Evolutionary conservation across 352 stramenopile genomes (phyloP), one percentile per base, ranked within the genome.

Genomic region (Phytophthora lateralis): DNA sequence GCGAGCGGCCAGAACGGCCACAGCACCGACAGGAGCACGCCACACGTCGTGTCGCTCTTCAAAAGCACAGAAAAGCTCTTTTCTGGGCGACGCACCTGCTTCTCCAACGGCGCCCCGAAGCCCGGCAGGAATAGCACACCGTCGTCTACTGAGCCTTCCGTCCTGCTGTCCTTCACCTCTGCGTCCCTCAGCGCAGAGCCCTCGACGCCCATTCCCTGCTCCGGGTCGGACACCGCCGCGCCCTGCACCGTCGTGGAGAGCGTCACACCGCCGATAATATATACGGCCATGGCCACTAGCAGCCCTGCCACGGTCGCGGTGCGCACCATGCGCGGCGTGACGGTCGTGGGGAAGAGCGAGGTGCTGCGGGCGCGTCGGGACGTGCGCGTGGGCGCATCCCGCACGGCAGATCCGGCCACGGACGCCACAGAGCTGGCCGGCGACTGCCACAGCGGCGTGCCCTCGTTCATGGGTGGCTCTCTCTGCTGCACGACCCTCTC

Each of bases 71-170:
- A 26, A 30, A 62, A 42, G 24, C 17, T 47, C 49, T 53, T 37
- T 44, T 32, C 14, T 37, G 44, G 20, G 41, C 6, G 55, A 74
- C 73, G 44, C 58, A 85, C 75, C 72, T 88, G 82, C 24, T 73
- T 89, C 63, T 93, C 83, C 18, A 90, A 58, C 12, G 83, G 83
- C 2, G 71, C 55, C 45, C 83, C 83, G 59, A 91, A 93, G 32
- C 81, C 81, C 12, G 83, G 83, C 14, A 93, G 57, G 52, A 90
- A 91, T 30, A 48, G 37, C 42, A 93, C 83, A 15, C 50, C 38
- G 55, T 93, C 83, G 18, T 72, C 50, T 0, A 30, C 2, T 24
- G 27, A 6, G 52, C 17, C 6, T 11, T 66, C 65, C 24, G 30
- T 60, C 17, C 49, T 66, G 37, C 44, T 73, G 21, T 63, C 11